Evolutionary conservation across 345 rosid species (phyloP), one percentile per base, ranked within the genome.

Genomic region (Aquilaria sinensis): DNA sequence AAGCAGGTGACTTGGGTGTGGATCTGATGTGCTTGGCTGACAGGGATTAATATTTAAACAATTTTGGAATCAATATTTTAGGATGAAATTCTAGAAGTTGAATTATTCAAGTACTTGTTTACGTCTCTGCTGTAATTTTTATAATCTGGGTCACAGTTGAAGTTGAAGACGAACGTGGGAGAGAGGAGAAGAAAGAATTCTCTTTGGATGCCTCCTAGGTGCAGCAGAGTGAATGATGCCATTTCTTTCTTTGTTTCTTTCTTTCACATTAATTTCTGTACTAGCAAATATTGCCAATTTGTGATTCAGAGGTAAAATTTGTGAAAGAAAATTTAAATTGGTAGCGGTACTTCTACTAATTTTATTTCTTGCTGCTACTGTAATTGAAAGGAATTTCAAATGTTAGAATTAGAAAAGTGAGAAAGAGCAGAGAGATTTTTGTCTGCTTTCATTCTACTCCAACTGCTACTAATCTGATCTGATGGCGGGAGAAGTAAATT

Each of bases 1-100:
- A 23, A 23, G 23, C 23, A 69, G 77, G 69, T 60, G 73, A 70
- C 72, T 67, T 55, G 60, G 58, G 70, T 66, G 67, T 72, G 70
- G 86, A 80, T 85, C 87, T 80, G 81, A 64, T 67, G 75, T 70
- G 72, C 64, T 63, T 51, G 60, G 61, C 81, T 62, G 83, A 77
- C 75, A 65, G 50, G n/a, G 37, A 57, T 59, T 46, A 53, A 33
- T 69, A 53, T 64, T 57, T 66, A 73, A 62, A 63, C 61, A 54
- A 32, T 65, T 32, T 37, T 9, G 43, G 43, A 37, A 37, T 37
- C 43, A 37, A 37, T 37, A 37, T 5, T 37, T 37, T 37, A 37
- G 43, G 5, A 37, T 37, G 43, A 37, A 67, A 51, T 50, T 66
- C 9, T 43, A 29, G 72, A 58, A 58, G 70, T 61, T 57, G 59